A percentile compares a stretch with the other conserved stretches of the same genome.
Evolutionary conservation across 805 yeast species (phyloP).

Genomic region (Tetrapisispora arboricola): DNA sequence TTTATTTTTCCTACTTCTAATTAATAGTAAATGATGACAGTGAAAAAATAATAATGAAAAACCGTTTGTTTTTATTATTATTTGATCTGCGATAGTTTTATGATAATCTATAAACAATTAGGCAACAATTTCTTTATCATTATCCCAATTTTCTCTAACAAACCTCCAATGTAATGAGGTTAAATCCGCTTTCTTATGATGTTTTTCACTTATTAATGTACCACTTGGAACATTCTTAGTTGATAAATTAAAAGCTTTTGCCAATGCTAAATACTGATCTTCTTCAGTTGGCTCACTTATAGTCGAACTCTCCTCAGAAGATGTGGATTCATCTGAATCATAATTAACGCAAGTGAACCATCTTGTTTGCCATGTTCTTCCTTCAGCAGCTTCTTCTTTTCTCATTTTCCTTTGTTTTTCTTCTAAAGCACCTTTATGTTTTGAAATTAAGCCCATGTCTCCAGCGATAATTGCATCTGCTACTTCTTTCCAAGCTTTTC

Average conservation of each 20-base stretch:
- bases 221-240: conserved; percentile 62
- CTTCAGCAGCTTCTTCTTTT: conserved; percentile 56
- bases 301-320: background rate
- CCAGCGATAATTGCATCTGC: conserved; percentile 76
- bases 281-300: conserved; percentile 13
- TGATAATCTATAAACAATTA: background rate
- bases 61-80: background rate
- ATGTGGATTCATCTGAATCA: conserved; percentile 8
- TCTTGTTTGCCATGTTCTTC: conserved; percentile 61
- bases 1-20: too few species aligned
- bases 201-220: conserved; percentile 42
- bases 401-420: conserved; percentile 77
- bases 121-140: conserved; percentile 47
- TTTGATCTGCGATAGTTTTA: background rate
- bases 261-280: conserved; percentile 33
- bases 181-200: conserved; percentile 36
- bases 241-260: conserved; percentile 46
- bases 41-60: background rate
- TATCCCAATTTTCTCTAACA: conserved; percentile 41
- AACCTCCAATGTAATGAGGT: conserved; percentile 63
- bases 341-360: conserved; percentile 60
- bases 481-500: conserved; percentile 84
- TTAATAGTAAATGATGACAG: too few species aligned
- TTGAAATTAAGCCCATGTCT: conserved; percentile 64
- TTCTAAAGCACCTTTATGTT: conserved; percentile 70